Base-by-base conservation (phyloP, 1,284 basidiomycete genomes). In the Coniophora puteana region DNA sequence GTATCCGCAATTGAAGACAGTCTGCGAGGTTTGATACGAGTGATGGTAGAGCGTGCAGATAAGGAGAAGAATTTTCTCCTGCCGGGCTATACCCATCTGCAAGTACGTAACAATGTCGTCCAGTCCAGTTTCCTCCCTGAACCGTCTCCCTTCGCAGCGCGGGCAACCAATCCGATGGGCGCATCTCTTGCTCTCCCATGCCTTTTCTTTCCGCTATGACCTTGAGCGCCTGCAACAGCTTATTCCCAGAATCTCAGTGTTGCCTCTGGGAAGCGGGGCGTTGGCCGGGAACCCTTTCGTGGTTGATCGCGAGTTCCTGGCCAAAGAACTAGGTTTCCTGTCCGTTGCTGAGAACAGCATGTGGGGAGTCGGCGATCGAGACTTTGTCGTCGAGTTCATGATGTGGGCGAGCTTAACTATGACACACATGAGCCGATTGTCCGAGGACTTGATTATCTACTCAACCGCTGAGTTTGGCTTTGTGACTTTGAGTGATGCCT, bases 81-180 rank as follows among this genome's bases (percentile, higher is more conserved):
- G 62, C 95, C 95, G 11, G 95, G 95, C 8, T 99, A 98, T 67
- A 99, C 95, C 0, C 95, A 99, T 69, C 73, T 97, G 36, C 93
- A 96, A 77, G 92, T 90, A 54, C 41, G 71, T 59, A 21, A 22
- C 10, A 28, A 22, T 8, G 8, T 35, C 44, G 29, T 44, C 17
- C 17, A 21, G 5, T 13, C 8, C 30, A 18, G n/a, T 21, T 16
- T 11, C 17, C n/a, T 24, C 18, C 8, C 18, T 3, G n/a, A 18
- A 30, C 30, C 39, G 14, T 31, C 40, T 33, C 52, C 41, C 13
- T 17, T 26, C 36, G 33, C 41, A 95, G 91, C 85, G 95, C 18
- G 95, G 89, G 2, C 94, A 98, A 76, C 95, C 95, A 24, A 95
- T 99, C 59, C 84, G 95, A 50, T 99, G 96, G 96, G 93, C 95